Base-by-base conservation (phyloP, 2,329 filamentous ascomycete species). In the Colletotrichum sp. region DNA sequence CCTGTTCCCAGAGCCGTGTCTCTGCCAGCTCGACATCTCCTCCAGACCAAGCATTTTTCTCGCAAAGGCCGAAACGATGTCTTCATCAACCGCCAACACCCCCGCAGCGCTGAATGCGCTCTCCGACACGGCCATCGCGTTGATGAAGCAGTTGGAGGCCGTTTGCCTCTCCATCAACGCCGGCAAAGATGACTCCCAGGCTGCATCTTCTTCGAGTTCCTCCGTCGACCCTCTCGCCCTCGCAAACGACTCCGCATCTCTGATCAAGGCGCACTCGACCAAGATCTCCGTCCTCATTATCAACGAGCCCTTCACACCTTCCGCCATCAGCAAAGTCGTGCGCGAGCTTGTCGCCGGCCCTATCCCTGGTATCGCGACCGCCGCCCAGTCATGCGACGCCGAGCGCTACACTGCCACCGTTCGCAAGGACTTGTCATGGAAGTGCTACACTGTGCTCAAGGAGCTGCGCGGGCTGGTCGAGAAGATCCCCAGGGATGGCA, bases 251-350 rank as follows among this genome's bases (percentile, higher is more conserved):
- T 90, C 94, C 0, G 91, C 95, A 1, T 91, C 89, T 30, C 89
- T 98, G 7, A 91, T 98, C 75, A 93, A 92, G 82, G 95, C 96
- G 0, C 95, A 98, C 82, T 91, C 93, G 3, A 98, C 96, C 8
- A 98, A 98, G 78, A 89, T 98, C 30, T 96, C 95, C 0, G 92
- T 98, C 1, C 90, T 99, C 15, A 91, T 97, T 2, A 94, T 98
- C 81, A 98, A 95, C 81, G 91, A 95, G 21, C 96, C 96, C 1
- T 98, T 98, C 79, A 97, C 96, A 0, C 93, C 95, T 0, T 92
- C 93, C 1, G 96, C 95, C 7, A 89, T 98, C 39, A 86, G 85
- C 12, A 92, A 90, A 28, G 92, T 98, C 16, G 86, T 98, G 6
- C 89, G 91, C 39, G 92, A 96, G 74, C 89, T 98, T n/a, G 89